Evolutionary conservation across 2,329 filamentous ascomycete species (phyloP).

Genomic region (Exophiala sp.): DNA sequence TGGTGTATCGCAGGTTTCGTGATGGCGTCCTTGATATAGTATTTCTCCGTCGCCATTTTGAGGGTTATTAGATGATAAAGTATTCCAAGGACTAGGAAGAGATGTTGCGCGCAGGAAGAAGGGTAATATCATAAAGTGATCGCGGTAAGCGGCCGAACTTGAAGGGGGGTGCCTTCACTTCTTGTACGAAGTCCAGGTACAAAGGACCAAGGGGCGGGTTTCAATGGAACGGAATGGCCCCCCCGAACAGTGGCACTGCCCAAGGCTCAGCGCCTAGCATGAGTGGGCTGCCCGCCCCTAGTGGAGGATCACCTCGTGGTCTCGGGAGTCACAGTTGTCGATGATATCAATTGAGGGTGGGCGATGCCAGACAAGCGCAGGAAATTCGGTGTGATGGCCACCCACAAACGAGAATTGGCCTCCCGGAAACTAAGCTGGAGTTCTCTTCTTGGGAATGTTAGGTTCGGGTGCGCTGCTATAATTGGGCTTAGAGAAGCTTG

Average conservation of each 20-base stretch:
- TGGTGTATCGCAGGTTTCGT: conserved; percentile 51
- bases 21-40: conserved; percentile 43
- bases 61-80: too few species aligned
- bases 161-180: not conserved
- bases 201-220: not conserved
- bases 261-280: not conserved
- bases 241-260: not conserved
- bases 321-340: too few species aligned
- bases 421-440: too few species aligned
- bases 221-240: too few species aligned
- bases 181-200: not conserved
- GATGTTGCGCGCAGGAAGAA: not conserved
- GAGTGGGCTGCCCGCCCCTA: not conserved
- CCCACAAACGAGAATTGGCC: too few species aligned
- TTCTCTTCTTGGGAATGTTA: too few species aligned
- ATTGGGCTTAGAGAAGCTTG: too few species aligned
- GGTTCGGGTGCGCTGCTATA: too few species aligned
- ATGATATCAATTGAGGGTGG: too few species aligned
- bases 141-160: not conserved
- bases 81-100: too few species aligned
- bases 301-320: not conserved
- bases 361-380: too few species aligned
- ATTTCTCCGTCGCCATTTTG: conserved; percentile 26
- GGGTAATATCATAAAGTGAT: not conserved
- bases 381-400: too few species aligned